Percentiles rank a stretch among this genome's conserved stretches.
Conservation (phyloP, 805 yeast species). For the Yamadazyma insecticola region DNA sequence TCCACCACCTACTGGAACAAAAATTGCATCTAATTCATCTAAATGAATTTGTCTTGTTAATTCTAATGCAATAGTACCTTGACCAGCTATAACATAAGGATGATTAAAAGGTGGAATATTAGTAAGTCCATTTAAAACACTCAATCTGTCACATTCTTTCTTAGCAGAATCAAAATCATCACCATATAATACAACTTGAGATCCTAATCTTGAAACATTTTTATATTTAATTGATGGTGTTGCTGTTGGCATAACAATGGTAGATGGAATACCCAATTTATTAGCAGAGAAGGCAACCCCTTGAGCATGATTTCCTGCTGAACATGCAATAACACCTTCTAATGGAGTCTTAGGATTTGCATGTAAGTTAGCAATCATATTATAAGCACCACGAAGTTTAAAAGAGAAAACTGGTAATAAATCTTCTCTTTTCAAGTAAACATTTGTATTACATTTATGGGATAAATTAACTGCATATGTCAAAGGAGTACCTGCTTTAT, state of each 20-base stretch:
- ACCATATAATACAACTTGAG: slow-evolving; percentile 89
- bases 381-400: slow-evolving; percentile 96
- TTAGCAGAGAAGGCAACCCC: slow-evolving; percentile 95
- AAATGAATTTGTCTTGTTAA: slow-evolving; percentile 79
- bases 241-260: slow-evolving; percentile 97
- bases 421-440: slow-evolving; percentile 86
- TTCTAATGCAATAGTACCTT: slow-evolving; percentile 96
- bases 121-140: slow-evolving; percentile 66
- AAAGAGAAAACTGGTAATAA: slow-evolving; percentile 91
- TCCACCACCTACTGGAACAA: slow-evolving; percentile 96
- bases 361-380: slow-evolving; percentile 87
- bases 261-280: slow-evolving; percentile 82
- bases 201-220: slow-evolving; percentile 88
- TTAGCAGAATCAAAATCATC: slow-evolving; percentile 96
- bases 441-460: slow-evolving; percentile 68
- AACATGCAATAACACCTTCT: slow-evolving; percentile 93
- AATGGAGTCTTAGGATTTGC: slow-evolving; percentile 51
- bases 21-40: slow-evolving; percentile 76
- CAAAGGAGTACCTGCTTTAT: slow-evolving; percentile 73
- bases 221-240: slow-evolving; percentile 93
- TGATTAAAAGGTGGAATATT: slow-evolving; percentile 98
- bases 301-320: slow-evolving; percentile 99
- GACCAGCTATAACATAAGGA: slow-evolving; percentile 98
- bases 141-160: slow-evolving; percentile 74
- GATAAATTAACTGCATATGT: slow-evolving; percentile 71